Evolutionary conservation across 1,284 basidiomycete species (phyloP), one percentile per base, ranked within the genome.

Genomic region (Meira miltonrushii): DNA sequence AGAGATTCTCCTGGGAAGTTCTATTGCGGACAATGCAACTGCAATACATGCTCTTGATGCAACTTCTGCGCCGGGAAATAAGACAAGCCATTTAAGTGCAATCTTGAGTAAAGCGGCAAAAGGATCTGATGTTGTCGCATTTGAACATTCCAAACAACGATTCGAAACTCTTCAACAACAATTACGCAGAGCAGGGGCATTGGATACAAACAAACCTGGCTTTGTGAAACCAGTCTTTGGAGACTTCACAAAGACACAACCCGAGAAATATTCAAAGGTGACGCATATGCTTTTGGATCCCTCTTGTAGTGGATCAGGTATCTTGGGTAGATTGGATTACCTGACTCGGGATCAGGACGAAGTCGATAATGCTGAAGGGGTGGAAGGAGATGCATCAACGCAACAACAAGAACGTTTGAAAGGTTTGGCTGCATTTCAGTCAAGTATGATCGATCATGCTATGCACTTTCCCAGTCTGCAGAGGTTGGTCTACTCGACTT

Each of bases 31-130:
- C 1, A 51, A 37, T 8, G 55, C 44, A 4, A 37, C 46, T 2
- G 10, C 54, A n/a, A 37, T 59, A 54, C 59, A 65, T 48, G 47
- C 85, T 21, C 87, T 98, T 51, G 95, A 98, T 79, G 93, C 91
- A 4, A 98, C 93, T 28, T 88, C 93, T 46, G 94, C 95, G 0
- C 95, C 94, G 0, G 95, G 95, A 0, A 99, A 99, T 81, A 99
- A 99, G 81, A 98, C 95, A 0, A 89, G 90, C 5, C 90, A 95
- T 79, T 80, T 98, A 12, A 88, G 88, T 62, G 90, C 92, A 10
- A 80, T 97, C 41, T 67, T 77, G 64, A 39, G 25, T 13, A 28
- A 21, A 13, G 25, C 17, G 46, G 3, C 17, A 17, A 48, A 23
- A 13, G 46, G 25, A 48, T 55, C 57, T 0, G 51, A 54, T 15